phyloP scores from a whole-genome alignment of 2,329 filamentous ascomycete genomes.

The Rutstroemia sp. region DNA sequence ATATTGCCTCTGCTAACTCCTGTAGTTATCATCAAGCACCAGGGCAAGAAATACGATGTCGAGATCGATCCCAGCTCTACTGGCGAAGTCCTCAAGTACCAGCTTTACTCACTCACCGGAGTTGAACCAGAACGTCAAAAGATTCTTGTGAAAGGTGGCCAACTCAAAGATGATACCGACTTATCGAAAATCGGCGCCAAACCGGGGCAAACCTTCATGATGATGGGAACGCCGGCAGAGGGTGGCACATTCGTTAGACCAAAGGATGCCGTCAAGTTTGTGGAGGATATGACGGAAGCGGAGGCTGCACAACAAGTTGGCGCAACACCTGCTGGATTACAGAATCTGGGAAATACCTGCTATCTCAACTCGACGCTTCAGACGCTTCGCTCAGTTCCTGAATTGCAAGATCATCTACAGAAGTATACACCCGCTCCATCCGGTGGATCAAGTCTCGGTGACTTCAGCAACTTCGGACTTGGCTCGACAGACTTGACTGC shows the following conservation, averaged over 20 bases:
- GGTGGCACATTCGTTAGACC: conserved; percentile 59
- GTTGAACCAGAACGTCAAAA: conserved; percentile 97
- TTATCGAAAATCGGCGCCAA: conserved; percentile 81
- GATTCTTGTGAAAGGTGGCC: conserved; percentile 86
- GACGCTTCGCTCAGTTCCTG: conserved; percentile 78
- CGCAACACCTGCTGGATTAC: conserved; percentile 78
- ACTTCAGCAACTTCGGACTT: conserved; percentile 41
- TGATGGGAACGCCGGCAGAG: conserved; percentile 83
- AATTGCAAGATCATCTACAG: conserved; percentile 72
- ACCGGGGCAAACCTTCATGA: conserved; percentile 81
- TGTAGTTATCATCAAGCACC: conserved; percentile 85
- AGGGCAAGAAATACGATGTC: conserved; percentile 90
- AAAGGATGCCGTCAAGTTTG: conserved; percentile 75
- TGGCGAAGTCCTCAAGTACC: conserved; percentile 91
- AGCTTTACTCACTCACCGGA: conserved; percentile 89
- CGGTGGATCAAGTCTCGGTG: conserved; percentile 30
- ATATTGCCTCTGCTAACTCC: conserved; percentile 15
- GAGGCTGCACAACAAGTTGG: conserved; percentile 77
- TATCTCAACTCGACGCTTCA: conserved; percentile 98
- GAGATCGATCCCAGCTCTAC: conserved; percentile 79
- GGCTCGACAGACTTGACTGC: conserved; percentile 58
- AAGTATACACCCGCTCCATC: conserved; percentile 46
- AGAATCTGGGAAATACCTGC: conserved; percentile 95
- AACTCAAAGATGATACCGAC: conserved; percentile 91
- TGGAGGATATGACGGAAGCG: conserved; percentile 96